phyloP scores from a whole-genome alignment of 2,329 filamentous ascomycete species.

The Sarocladiaceae sp. region DNA sequence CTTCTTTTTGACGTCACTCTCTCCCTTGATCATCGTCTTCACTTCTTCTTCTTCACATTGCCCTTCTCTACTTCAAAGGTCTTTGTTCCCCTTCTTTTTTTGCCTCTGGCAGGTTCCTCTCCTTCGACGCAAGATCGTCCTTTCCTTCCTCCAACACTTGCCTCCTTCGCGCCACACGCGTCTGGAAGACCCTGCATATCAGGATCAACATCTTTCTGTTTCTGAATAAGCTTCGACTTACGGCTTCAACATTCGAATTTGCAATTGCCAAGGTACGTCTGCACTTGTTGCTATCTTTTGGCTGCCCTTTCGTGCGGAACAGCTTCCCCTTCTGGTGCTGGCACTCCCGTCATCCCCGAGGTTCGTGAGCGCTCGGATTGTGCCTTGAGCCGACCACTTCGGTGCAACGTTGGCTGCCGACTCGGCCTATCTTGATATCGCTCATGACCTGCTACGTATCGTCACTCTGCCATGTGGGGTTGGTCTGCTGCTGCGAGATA shows the following conservation, averaged over 20 bases:
- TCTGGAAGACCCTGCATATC: neutral
- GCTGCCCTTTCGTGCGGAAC: neutral
- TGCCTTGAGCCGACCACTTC: neutral
- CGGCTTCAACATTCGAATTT: neutral
- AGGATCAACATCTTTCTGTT: neutral
- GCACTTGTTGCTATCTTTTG: neutral
- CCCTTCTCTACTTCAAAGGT: neutral
- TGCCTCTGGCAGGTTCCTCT: slow-evolving; percentile 8
- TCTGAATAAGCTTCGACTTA: neutral
- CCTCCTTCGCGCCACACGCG: neutral
- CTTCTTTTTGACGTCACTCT: slow-evolving; percentile 2
- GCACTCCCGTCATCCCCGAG: neutral
- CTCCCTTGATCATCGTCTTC: neutral
- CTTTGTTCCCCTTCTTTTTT: neutral
- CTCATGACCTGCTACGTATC: neutral
- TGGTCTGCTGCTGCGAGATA: neutral
- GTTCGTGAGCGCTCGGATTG: neutral
- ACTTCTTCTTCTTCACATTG: neutral
- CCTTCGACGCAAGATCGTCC: slow-evolving; percentile 6
- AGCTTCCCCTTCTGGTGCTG: neutral
- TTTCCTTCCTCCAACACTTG: neutral
- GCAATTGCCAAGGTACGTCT: neutral
- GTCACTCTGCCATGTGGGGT: neutral
- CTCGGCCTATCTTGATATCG: neutral
- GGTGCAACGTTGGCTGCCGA: neutral